Percentiles rank a stretch among this genome's conserved stretches.
These are phyloP conservation scores for Angophora floribunda DNA, from an alignment of 345 rosid genomes.

Conservation along the genomic window DNA sequence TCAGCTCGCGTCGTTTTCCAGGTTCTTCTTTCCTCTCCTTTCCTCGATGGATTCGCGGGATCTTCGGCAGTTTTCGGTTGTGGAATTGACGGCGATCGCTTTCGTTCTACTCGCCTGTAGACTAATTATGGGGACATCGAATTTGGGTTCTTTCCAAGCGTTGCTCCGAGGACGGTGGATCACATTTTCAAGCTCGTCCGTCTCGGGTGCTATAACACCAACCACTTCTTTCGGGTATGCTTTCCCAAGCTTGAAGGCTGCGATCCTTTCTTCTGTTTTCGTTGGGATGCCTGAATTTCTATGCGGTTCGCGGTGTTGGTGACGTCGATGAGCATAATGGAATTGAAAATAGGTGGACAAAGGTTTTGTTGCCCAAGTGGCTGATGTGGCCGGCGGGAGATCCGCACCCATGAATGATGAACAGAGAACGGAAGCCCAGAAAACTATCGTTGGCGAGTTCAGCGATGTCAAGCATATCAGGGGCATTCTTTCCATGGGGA, in stretches of 20 bases:
- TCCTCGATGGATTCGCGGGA: not conserved
- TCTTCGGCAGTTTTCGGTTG: not conserved
- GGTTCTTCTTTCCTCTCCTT: slow-evolving; percentile 19
- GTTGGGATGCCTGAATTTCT: not conserved
- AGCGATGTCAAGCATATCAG: slow-evolving; percentile 88
- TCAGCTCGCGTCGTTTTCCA: slow-evolving; percentile 95
- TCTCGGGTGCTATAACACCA: slow-evolving; percentile 82
- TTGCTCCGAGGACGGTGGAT: slow-evolving; percentile 88
- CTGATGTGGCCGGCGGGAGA: slow-evolving; percentile 72
- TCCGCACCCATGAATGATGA: slow-evolving; percentile 85
- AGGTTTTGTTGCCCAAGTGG: slow-evolving; percentile 98
- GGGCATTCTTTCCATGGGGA: slow-evolving; percentile 87
- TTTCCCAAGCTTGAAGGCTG: not conserved
- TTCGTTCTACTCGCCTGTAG: slow-evolving; percentile 21
- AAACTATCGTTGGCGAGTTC: slow-evolving; percentile 77
- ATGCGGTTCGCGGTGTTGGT: not conserved
- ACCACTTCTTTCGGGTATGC: slow-evolving; percentile 89
- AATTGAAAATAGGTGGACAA: slow-evolving; percentile 58
- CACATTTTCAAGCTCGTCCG: slow-evolving; percentile 95
- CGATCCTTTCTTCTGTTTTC: not conserved
- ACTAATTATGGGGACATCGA: slow-evolving; percentile 83
- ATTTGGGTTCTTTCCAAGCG: slow-evolving; percentile 77
- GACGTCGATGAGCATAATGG: not conserved
- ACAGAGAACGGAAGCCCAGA: slow-evolving; percentile 65
- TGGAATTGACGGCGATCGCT: not conserved